Percentiles rank a stretch among this genome's conserved stretches.
Evolutionary conservation across 2,329 filamentous ascomycete genomes (phyloP).

Genomic region (Diaporthe sp.): DNA sequence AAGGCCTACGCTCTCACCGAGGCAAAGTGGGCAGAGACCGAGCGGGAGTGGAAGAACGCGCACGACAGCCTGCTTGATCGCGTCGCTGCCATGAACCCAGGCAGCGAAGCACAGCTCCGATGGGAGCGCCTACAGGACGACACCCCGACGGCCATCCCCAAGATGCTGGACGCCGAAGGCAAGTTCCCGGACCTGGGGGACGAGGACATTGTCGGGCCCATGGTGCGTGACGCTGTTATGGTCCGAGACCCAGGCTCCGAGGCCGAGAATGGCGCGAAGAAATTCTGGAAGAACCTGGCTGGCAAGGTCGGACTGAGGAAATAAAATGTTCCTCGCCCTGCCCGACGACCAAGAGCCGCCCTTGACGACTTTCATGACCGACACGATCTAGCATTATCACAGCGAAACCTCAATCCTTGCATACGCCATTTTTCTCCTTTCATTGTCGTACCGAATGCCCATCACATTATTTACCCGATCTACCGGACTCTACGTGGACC

Average conservation of each 20-base stretch:
- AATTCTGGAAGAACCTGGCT: conserved; percentile 62
- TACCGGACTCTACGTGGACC: conserved; percentile 3
- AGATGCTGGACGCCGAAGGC: conserved; percentile 77
- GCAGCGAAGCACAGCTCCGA: conserved; percentile 47
- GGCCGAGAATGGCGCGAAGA: conserved; percentile 57
- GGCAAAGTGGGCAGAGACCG: conserved; percentile 88
- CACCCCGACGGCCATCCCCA: conserved; percentile 74
- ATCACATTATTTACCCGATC: not conserved
- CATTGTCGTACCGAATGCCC: not conserved
- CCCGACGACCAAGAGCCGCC: not conserved
- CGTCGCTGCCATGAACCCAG: conserved; percentile 54
- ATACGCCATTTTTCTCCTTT: not conserved
- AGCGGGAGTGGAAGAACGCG: conserved; percentile 78
- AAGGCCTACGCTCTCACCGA: conserved; percentile 89
- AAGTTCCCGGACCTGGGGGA: conserved; percentile 93
- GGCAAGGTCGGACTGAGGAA: conserved; percentile 57
- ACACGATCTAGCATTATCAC: conserved; percentile 36
- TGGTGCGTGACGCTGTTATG: conserved; percentile 75
- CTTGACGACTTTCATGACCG: conserved; percentile 35
- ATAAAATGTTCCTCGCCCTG: conserved; percentile 38
- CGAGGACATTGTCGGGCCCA: conserved; percentile 93
- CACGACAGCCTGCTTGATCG: conserved; percentile 74
- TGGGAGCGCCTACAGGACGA: conserved; percentile 60
- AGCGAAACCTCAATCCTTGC: conserved; percentile 1
- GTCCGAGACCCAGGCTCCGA: conserved; percentile 53